These are phyloP conservation scores for Tricholoma flavovirens DNA, from an alignment of 768 basidiomycete species.

Conservation along the genomic window DNA sequence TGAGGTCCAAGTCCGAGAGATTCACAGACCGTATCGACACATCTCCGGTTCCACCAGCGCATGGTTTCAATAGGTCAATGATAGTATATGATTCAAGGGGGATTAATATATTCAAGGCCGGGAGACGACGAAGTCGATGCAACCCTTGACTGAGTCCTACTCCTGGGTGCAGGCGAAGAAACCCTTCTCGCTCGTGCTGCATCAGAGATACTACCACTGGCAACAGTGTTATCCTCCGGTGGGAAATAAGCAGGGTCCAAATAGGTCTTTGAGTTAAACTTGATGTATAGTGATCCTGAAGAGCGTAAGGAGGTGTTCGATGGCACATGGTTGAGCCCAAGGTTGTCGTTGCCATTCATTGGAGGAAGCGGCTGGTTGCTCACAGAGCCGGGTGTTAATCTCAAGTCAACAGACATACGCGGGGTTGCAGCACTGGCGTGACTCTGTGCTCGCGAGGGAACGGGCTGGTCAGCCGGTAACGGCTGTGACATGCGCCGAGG, in stretches of 20 bases:
- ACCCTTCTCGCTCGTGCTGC: background rate
- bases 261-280: conserved; percentile 25
- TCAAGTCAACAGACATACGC: background rate
- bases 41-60: too few species aligned
- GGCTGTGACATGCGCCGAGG: background rate
- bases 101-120: conserved; percentile 5
- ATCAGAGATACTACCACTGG: background rate
- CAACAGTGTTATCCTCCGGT: background rate
- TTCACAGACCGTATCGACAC: too few species aligned
- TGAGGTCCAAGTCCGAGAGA: too few species aligned
- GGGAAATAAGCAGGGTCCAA: conserved; percentile 27
- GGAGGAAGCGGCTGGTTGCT: background rate
- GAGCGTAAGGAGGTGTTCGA: conserved; percentile 29
- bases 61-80: too few species aligned
- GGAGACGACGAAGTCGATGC: conserved; percentile 6
- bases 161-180: conserved; percentile 1
- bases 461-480: background rate
- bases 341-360: background rate
- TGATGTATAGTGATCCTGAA: conserved; percentile 18
- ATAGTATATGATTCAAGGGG: background rate
- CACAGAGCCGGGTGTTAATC: background rate
- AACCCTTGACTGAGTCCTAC: background rate
- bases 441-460: background rate
- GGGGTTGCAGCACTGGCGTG: background rate
- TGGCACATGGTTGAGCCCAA: conserved; percentile 15